Base-by-base conservation (phyloP, 108 stramenopile genomes). In the Nitzschia sp. region DNA sequence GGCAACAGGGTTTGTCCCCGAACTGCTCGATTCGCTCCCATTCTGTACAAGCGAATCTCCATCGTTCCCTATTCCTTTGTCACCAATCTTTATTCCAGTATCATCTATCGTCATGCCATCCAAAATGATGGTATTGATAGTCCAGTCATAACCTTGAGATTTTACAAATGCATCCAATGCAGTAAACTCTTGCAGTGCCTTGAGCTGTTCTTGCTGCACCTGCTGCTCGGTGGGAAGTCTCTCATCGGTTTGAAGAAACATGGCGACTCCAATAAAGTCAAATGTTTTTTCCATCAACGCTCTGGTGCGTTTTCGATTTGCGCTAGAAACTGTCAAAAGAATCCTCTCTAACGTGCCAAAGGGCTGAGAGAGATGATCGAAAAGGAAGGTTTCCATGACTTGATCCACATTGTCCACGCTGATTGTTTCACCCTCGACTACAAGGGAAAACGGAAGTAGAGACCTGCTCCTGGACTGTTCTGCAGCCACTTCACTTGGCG, bases 251-350 rank as follows among this genome's bases (percentile, higher is more conserved):
- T 42, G 24, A 23, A 45, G 0, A 21, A 62, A 62, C 42, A 42
- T n/a, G 15, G 61, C 61, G 1, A 23, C 36, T 18, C 61, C 61
- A 0, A 42, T 62, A 24, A 62, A 42, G 25, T 62, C 25, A 24
- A 26, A 62, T 13, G 61, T 62, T 42, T 38, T 31, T 19, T 38
- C n/a, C 2, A 25, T 24, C 1, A 28, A n/a, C 46, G 49, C 8
- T 23, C 49, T 51, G 4, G 8, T 4, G 18, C 21, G 5, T 19
- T 19, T 51, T 9, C 49, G 13, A 19, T 19, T 51, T 17, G 42
- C 42, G 9, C 42, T 62, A 23, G 61, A 26, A 1, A 62, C 61
- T 1, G 61, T 62, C 61, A 62, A 46, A 25, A 62, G 61, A 25
- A 62, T 62, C 61, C 42, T 45, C 46, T 42, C 32, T n/a, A 62